These are phyloP conservation scores for Aspergillus conjunctus DNA, from an alignment of 495 filamentous ascomycete genomes.

Conservation along the genomic window DNA sequence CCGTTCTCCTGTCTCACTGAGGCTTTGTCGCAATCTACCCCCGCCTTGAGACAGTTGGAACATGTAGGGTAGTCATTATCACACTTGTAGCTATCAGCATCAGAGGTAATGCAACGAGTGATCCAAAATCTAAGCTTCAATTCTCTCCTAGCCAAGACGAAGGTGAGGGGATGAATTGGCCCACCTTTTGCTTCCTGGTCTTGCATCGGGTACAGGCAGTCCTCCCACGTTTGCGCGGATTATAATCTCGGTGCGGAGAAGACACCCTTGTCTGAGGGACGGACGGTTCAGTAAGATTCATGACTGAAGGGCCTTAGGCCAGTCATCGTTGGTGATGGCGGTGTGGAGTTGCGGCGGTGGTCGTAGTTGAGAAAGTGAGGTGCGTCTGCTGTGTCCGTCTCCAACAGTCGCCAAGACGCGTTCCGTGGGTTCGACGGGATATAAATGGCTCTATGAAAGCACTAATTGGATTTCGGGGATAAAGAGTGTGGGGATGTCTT, in stretches of 20 bases:
- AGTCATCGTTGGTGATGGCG: conserved; percentile 15
- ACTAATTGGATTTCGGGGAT: too few species aligned
- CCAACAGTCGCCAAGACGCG: too few species aligned
- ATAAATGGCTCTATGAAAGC: too few species aligned
- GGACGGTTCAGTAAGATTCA: conserved; percentile 22
- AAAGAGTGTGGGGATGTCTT: too few species aligned
- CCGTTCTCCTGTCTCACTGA: conserved; percentile 47
- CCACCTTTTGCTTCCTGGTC: conserved; percentile 52
- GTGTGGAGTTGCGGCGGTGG: background rate
- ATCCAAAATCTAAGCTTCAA: background rate
- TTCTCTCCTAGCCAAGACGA: background rate
- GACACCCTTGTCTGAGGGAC: conserved; percentile 19
- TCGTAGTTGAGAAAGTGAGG: background rate
- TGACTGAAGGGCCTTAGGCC: conserved; percentile 4
- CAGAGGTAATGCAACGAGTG: background rate
- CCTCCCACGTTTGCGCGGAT: conserved; percentile 53
- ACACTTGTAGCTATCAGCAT: conserved; percentile 31
- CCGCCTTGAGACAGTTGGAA: conserved; percentile 54
- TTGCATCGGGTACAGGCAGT: conserved; percentile 57
- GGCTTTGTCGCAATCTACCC: conserved; percentile 50
- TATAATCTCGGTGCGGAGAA: conserved; percentile 37
- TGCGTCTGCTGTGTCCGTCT: too few species aligned
- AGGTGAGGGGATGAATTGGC: background rate
- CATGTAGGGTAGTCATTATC: conserved; percentile 51
- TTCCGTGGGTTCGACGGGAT: too few species aligned